Conservation (phyloP, 1,284 basidiomycete genomes). For the Anthracocystis setariae region DNA sequence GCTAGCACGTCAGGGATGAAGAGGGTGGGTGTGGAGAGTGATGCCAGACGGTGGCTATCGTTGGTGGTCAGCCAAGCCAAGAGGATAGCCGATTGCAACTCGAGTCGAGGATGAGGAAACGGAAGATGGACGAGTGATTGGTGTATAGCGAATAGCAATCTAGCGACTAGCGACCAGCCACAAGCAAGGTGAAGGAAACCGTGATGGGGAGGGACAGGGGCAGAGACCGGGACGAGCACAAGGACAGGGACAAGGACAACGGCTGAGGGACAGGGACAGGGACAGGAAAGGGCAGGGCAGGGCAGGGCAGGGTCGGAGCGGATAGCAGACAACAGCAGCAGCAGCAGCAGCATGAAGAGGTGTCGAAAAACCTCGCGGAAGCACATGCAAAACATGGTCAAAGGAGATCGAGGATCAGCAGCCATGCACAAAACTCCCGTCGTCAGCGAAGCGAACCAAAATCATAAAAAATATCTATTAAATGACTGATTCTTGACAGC, state of each 20-base stretch:
- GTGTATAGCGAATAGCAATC: neutral
- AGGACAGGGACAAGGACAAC: too few relatives aligned
- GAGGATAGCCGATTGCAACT: neutral
- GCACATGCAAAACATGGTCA: slow-evolving; percentile 5
- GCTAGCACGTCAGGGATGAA: too few relatives aligned
- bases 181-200: neutral
- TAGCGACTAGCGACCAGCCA: neutral
- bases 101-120: neutral
- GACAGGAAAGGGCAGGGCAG: neutral
- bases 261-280: neutral
- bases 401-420: slow-evolving; percentile 1
- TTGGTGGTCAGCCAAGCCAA: slow-evolving; percentile 7
- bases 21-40: slow-evolving; percentile 4
- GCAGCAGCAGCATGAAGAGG: slow-evolving; percentile 1
- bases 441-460: neutral
- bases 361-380: neutral
- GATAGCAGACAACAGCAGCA: neutral
- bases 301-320: neutral
- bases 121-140: neutral
- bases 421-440: neutral
- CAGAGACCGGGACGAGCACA: neutral
- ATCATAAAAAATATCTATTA: too few relatives aligned
- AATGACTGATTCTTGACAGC: too few relatives aligned
- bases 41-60: neutral
- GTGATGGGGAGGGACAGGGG: slow-evolving; percentile 1